phyloP scores from a whole-genome alignment of 1,284 basidiomycete genomes.

The Fistulinella staudtii region DNA sequence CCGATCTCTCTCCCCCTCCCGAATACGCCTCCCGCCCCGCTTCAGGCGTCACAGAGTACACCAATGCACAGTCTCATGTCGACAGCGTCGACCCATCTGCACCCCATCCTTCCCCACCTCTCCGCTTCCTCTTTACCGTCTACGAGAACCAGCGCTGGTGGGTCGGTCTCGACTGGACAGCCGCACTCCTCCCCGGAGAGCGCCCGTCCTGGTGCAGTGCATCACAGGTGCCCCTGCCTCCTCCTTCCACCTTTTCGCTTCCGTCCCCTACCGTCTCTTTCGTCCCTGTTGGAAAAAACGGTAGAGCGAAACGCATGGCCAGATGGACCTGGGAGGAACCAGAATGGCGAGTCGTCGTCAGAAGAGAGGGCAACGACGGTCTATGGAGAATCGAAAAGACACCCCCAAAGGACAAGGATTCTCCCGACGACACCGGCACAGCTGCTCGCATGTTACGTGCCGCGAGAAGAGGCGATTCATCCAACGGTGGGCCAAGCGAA shows the following conservation, averaged over 20 bases:
- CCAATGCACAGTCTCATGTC: conserved; percentile 18
- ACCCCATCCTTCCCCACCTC: conserved; percentile 27
- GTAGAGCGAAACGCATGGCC: conserved; percentile 65
- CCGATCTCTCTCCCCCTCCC: conserved; percentile 31
- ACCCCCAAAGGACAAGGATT: conserved; percentile 53
- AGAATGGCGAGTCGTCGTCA: conserved; percentile 78
- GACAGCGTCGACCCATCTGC: conserved; percentile 12
- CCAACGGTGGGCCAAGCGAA: conserved; percentile 13
- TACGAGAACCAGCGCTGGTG: conserved; percentile 97
- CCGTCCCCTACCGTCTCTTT: conserved; percentile 42
- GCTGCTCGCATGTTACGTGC: conserved; percentile 31
- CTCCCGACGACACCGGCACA: conserved; percentile 28
- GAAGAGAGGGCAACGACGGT: conserved; percentile 44
- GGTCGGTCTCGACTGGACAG: conserved; percentile 90
- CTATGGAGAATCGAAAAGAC: conserved; percentile 56
- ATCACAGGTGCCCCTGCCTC: conserved; percentile 53
- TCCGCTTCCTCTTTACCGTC: conserved; percentile 83
- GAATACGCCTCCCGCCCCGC: conserved; percentile 31
- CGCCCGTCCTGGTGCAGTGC: conserved; percentile 84
- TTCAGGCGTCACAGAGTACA: conserved; percentile 28
- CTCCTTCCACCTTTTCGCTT: conserved; percentile 63
- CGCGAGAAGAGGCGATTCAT: conserved; percentile 19
- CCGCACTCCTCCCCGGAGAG: conserved; percentile 85
- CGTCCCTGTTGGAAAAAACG: conserved; percentile 29
- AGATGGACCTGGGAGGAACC: conserved; percentile 84